Conservation (phyloP, 2,329 filamentous ascomycete genomes). For the Pseudogymnoascus sp. region DNA sequence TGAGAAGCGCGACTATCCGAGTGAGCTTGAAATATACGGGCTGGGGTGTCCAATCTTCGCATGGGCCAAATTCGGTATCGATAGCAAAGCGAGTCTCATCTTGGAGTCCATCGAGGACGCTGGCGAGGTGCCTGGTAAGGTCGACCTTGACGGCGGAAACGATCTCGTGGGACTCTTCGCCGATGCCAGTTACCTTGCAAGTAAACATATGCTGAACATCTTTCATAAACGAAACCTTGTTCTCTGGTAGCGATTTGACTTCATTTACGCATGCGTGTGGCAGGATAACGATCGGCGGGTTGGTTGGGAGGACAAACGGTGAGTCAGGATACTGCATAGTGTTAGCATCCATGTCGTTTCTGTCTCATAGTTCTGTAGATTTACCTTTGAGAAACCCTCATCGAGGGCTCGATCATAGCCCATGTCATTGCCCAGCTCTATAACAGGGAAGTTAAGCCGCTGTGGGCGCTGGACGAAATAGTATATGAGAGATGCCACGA, state of each 20-base stretch:
- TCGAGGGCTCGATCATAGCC: conserved; percentile 1
- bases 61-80: conserved; percentile 11
- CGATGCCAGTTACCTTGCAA: conserved; percentile 19
- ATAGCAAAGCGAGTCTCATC: conserved; percentile 13
- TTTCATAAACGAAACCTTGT: conserved; percentile 13
- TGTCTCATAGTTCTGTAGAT: neutral
- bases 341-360: neutral
- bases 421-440: neutral
- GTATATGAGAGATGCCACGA: neutral
- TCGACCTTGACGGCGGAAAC: conserved; percentile 11
- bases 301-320: conserved; percentile 12
- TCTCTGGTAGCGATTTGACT: conserved; percentile 11
- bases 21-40: conserved; percentile 28
- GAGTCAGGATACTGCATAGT: conserved; percentile 10
- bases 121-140: conserved; percentile 13
- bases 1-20: conserved; percentile 32
- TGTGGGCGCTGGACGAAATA: neutral
- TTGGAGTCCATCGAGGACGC: conserved; percentile 10
- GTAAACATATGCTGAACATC: conserved; percentile 14
- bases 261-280: conserved; percentile 13
- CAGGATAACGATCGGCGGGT: conserved; percentile 11
- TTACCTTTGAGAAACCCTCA: neutral
- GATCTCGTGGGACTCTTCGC: conserved; percentile 10
- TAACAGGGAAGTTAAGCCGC: neutral
- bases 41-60: conserved; percentile 26